Percentiles rank a stretch among this genome's conserved stretches.
phyloP scores from a whole-genome alignment of 1,284 basidiomycete species.

The Bondarzewia mesenterica region DNA sequence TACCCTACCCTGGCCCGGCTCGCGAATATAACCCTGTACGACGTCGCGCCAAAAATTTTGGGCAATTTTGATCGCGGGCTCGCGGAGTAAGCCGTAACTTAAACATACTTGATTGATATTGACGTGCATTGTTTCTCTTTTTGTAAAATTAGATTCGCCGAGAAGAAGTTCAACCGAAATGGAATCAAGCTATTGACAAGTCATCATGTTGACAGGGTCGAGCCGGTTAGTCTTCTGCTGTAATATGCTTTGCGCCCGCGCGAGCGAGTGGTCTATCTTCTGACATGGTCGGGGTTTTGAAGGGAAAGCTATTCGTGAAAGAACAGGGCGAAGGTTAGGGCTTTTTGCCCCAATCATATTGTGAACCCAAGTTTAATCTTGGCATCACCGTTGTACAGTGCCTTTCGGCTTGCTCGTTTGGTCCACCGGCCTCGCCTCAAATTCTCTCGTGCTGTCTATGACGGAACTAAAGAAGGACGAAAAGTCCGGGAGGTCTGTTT shows the following conservation, averaged over 20 bases:
- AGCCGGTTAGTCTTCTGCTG: conserved; percentile 36
- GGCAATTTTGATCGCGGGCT: conserved; percentile 71
- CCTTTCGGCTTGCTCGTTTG: conserved; percentile 80
- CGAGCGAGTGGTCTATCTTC: neutral
- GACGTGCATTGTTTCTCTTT: conserved; percentile 8
- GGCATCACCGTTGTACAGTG: conserved; percentile 34
- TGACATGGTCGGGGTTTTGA: neutral
- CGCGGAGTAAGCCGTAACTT: conserved; percentile 38
- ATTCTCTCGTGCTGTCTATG: conserved; percentile 65
- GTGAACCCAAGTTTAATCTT: conserved; percentile 3
- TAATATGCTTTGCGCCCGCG: no score
- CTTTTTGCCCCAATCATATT: neutral
- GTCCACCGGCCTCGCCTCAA: conserved; percentile 78
- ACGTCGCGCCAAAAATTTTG: conserved; percentile 76
- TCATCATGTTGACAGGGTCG: conserved; percentile 76
- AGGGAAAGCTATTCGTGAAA: conserved; percentile 52
- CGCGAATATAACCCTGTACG: conserved; percentile 70
- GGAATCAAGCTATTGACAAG: conserved; percentile 35
- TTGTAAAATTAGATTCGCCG: conserved; percentile 6
- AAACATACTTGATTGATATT: conserved; percentile 4
- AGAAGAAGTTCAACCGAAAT: conserved; percentile 6
- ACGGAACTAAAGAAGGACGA: conserved; percentile 53
- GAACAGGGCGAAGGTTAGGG: conserved; percentile 53
- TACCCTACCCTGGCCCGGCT: conserved; percentile 58
- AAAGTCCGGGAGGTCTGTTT: conserved; percentile 47